A percentile compares a stretch with the other conserved stretches of the same genome.
These are phyloP conservation scores for Ascochyta fabae DNA, from an alignment of 2,329 filamentous ascomycete species.

Conservation along the genomic window DNA sequence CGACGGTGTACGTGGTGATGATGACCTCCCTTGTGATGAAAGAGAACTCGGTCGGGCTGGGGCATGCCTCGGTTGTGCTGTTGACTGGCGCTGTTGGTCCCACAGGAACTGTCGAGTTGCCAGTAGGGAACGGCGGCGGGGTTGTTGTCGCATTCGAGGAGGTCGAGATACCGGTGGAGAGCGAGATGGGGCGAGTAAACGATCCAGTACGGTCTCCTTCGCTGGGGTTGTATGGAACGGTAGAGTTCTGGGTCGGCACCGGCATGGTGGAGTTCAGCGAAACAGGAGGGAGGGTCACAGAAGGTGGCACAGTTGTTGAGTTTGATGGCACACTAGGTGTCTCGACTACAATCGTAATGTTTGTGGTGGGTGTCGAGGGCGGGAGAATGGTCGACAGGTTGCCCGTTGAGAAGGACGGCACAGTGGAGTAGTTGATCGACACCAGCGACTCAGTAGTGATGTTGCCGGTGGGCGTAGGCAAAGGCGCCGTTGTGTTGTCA, in stretches of 20 bases:
- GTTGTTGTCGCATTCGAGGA: constrained; percentile 1
- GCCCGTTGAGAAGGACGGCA: constrained; percentile 2
- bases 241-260: background rate
- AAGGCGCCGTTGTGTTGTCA: constrained; percentile 4
- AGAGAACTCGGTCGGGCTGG: constrained; percentile 20
- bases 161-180: background rate
- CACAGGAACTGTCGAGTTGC: constrained; percentile 22
- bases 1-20: constrained; percentile 20
- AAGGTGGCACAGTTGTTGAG: constrained; percentile 12
- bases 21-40: constrained; percentile 19
- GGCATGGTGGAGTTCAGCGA: constrained; percentile 5
- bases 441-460: background rate
- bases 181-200: background rate
- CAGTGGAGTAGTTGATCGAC: constrained; percentile 8
- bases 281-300: background rate
- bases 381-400: constrained; percentile 10
- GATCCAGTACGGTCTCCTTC: background rate
- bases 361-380: constrained; percentile 1
- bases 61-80: constrained; percentile 15
- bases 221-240: background rate
- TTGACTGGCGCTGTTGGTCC: constrained; percentile 16
- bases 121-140: constrained; percentile 14
- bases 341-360: constrained; percentile 15
- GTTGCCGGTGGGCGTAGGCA: constrained; percentile 12
- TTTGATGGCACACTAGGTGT: constrained; percentile 22